Evolutionary conservation across 805 yeast species (phyloP).

Genomic region (Yamadazyma phyllophila): DNA sequence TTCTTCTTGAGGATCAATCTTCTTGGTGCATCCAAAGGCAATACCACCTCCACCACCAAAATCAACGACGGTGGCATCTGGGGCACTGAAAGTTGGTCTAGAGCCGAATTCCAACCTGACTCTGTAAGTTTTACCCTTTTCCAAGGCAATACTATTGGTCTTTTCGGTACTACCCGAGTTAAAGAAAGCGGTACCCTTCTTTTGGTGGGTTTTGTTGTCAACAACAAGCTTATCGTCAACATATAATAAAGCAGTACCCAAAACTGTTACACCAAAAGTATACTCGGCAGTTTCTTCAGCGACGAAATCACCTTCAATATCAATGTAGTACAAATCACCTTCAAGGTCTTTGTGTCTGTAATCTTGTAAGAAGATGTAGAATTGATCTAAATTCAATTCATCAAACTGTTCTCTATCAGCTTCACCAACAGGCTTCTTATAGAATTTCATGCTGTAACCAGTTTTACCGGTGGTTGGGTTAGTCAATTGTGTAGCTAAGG

Average conservation of each 20-base stretch:
- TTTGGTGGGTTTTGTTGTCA: conserved; percentile 55
- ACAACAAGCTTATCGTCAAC: conserved; percentile 51
- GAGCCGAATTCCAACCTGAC: conserved; percentile 51
- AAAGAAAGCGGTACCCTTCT: conserved; percentile 49
- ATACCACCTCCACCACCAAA: conserved; percentile 26
- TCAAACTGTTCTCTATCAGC: conserved; percentile 18
- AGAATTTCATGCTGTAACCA: conserved; percentile 25
- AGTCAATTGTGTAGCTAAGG: conserved; percentile 19
- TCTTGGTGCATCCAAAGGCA: conserved; percentile 21
- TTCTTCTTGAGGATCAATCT: conserved; percentile 24
- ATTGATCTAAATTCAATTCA: conserved; percentile 19
- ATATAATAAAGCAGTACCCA: conserved; percentile 56
- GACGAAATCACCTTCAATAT: conserved; percentile 40
- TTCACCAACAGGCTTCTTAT: conserved; percentile 15
- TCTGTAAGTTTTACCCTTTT: conserved; percentile 44
- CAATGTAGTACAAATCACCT: conserved; percentile 38
- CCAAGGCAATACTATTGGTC: conserved; percentile 33
- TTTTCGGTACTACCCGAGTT: conserved; percentile 50
- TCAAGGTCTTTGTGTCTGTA: conserved; percentile 17
- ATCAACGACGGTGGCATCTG: conserved; percentile 14
- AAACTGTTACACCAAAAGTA: conserved; percentile 49
- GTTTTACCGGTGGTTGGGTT: conserved; percentile 22
- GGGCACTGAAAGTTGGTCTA: conserved; percentile 15
- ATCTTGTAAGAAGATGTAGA: conserved; percentile 22
- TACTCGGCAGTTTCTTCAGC: conserved; percentile 50